Conservation (phyloP, 2,329 filamentous ascomycete genomes). For the Fusarium protoensiforme region DNA sequence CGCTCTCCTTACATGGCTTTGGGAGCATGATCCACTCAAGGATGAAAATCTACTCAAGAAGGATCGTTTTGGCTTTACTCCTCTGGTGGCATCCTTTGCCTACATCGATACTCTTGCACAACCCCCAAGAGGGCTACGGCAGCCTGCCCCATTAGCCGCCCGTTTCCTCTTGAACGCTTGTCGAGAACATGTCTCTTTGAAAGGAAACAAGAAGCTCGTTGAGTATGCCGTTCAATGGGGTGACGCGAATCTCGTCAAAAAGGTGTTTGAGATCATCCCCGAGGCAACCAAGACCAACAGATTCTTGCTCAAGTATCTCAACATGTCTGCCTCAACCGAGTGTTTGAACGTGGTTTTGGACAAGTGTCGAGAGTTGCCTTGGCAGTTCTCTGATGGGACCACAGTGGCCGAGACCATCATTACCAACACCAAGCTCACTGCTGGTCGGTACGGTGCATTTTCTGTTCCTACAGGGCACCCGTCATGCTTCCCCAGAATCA, state of each 20-base stretch:
- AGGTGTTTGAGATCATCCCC: conserved; percentile 19
- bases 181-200: background rate
- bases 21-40: conserved; percentile 43
- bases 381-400: conserved; percentile 23
- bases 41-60: conserved; percentile 40
- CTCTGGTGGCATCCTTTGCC: conserved; percentile 46
- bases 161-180: conserved; percentile 30
- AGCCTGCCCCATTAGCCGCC: conserved; percentile 12
- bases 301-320: conserved; percentile 41
- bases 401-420: conserved; percentile 47
- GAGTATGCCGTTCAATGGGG: conserved; percentile 45
- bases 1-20: conserved; percentile 45
- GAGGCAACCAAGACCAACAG: conserved; percentile 20
- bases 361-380: conserved; percentile 23
- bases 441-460: background rate
- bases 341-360: conserved; percentile 41
- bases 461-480: conserved; percentile 34
- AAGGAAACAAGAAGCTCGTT: conserved; percentile 12
- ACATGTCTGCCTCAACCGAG: conserved; percentile 34
- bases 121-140: background rate
- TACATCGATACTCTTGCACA: conserved; percentile 12
- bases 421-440: conserved; percentile 33
- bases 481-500: conserved; percentile 35
- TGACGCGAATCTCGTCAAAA: conserved; percentile 30
- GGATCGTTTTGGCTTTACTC: conserved; percentile 41